Percentiles rank a stretch among this genome's conserved stretches.
phyloP scores from a whole-genome alignment of 768 basidiomycete species.

The Termitomyces sp. region DNA sequence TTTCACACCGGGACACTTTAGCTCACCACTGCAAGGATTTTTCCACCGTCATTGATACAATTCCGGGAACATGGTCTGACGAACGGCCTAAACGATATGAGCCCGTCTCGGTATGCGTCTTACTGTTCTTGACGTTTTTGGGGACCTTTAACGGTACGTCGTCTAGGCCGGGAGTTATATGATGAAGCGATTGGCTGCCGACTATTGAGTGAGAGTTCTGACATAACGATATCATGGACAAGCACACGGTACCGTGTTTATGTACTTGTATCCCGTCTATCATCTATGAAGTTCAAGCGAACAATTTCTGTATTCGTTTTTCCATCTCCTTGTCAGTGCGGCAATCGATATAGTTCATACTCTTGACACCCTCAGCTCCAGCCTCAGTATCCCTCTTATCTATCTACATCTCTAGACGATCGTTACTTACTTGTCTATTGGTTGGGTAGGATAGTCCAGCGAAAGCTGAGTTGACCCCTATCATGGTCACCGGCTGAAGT shows the following conservation, averaged over 20 bases:
- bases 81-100: constrained; percentile 45
- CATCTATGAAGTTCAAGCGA: neutral
- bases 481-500: too few species aligned
- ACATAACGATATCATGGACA: too few species aligned
- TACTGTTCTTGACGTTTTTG: neutral
- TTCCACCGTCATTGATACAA: constrained; percentile 38
- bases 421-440: too few species aligned
- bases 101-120: constrained; percentile 31
- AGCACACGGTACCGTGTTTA: neutral
- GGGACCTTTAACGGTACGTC: neutral
- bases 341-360: too few species aligned
- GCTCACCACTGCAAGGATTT: constrained; percentile 28
- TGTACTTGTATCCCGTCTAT: neutral
- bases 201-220: constrained; percentile 22
- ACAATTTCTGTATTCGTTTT: neutral
- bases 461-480: neutral
- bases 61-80: constrained; percentile 47
- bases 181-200: constrained; percentile 31
- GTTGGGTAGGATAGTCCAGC: neutral
- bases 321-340: neutral
- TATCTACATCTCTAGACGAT: neutral
- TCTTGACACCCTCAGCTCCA: neutral
- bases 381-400: neutral
- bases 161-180: constrained; percentile 31
- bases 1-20: neutral